These are phyloP conservation scores for Gypsophila paniculata DNA, from an alignment of 179 eudicot genomes.

Conservation along the genomic window DNA sequence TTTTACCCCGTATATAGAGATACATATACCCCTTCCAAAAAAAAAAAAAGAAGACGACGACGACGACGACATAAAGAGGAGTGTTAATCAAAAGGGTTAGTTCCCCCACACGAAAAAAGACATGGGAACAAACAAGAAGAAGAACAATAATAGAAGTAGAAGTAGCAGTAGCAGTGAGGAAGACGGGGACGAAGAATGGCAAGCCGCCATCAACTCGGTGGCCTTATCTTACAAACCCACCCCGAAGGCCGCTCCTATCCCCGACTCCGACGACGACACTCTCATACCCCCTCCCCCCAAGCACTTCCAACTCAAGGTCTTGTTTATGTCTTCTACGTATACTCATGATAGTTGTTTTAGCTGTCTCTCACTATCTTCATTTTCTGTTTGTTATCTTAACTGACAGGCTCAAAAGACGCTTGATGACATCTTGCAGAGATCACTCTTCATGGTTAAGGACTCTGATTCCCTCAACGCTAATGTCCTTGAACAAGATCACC, in stretches of 20 bases:
- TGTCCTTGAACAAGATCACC: constrained; percentile 26
- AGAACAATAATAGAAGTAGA: no score
- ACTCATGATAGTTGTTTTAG: no score
- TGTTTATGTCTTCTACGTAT: no score
- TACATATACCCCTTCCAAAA: no score
- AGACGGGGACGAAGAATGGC: constrained; percentile 86
- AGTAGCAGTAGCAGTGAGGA: constrained; percentile 57
- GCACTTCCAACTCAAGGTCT: constrained; percentile 75
- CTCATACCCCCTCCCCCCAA: constrained; percentile 39
- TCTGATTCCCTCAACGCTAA: constrained; percentile 23
- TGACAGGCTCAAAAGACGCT: constrained; percentile 67
- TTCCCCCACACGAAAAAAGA: no score
- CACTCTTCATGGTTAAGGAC: constrained; percentile 46
- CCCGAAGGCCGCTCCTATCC: constrained; percentile 22
- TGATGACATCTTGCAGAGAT: constrained; percentile 58
- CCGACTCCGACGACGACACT: constrained; percentile 17
- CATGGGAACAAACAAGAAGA: no score
- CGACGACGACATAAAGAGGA: no score
- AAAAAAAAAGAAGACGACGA: no score
- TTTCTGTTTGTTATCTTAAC: no score
- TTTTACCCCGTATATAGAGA: no score
- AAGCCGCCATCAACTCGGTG: constrained; percentile 67
- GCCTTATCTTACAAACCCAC: constrained; percentile 31
- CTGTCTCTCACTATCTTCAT: no score
- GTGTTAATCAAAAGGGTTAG: no score